Evolutionary conservation across 2,329 filamentous ascomycete species (phyloP).

Genomic region (Fusarium acutatum): DNA sequence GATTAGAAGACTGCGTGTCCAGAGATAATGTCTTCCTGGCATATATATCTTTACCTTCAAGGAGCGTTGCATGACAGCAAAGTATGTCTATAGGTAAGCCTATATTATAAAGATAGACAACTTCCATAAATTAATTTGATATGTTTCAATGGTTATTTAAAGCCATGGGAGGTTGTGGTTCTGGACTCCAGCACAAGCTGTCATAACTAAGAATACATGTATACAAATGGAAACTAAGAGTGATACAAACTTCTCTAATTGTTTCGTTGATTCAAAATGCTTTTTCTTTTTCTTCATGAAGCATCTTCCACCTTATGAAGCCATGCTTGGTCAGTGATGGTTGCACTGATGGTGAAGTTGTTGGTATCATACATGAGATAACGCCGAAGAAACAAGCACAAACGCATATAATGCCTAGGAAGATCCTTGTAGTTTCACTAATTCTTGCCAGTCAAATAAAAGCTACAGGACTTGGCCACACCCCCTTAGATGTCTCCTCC

Average conservation of each 20-base stretch:
- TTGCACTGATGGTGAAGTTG: not conserved
- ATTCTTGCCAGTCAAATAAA: not conserved
- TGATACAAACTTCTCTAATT: not conserved
- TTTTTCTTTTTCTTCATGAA: not conserved
- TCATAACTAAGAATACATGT: not conserved
- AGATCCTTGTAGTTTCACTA: too few species aligned
- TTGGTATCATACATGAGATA: not conserved
- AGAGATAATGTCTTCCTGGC: not conserved
- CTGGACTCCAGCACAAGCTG: not conserved
- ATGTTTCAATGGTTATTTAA: too few species aligned
- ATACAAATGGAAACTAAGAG: not conserved
- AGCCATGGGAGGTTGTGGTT: not conserved
- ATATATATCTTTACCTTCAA: not conserved
- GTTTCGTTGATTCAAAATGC: too few species aligned
- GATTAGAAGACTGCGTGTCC: not conserved
- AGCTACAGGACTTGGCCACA: not conserved
- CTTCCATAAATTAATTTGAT: not conserved
- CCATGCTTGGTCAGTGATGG: not conserved
- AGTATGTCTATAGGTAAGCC: not conserved
- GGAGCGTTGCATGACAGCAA: not conserved
- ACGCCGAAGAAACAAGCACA: not conserved
- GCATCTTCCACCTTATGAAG: not conserved
- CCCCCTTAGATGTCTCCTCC: conserved; percentile 14
- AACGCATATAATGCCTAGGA: not conserved
- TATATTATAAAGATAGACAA: not conserved